Base-by-base conservation (phyloP, 2,329 filamentous ascomycete genomes). In the Stagonosporopsis chrysanthemi region DNA sequence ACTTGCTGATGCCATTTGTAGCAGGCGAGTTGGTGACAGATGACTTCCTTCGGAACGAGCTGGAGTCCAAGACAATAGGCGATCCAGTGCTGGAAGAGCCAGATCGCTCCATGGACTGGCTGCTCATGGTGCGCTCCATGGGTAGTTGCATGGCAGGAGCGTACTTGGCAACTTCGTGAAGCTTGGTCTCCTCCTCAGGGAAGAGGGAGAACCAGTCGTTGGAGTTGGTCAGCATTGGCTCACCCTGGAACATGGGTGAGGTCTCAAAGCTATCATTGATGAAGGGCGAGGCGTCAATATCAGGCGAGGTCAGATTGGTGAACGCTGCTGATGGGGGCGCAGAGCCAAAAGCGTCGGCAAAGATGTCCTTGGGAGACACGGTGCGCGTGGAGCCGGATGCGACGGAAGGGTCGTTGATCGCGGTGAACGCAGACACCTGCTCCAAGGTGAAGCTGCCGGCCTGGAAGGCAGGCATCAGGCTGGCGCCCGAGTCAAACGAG, bases 261-360 rank as follows among this genome's bases (percentile, higher is more conserved):
- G 90, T 87, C 70, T 95, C 87, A 69, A 87, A 91, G 73, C 83
- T 84, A 67, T 91, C 88, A 60, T 76, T 76, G 70, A 89, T 88
- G 56, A 87, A 89, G 11, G 91, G 91, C 49, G 91, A 96, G 68
- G 88, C 90, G 72, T 90, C 82, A n/a, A 90, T 91, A 64, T 80
- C 79, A 41, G 92, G 92, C 58, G 92, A 95, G 55, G 92, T 96
- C 77, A 97, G 73, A 62, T 92, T 88, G 33, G 92, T 96, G 72
- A 95, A 87, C 31, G 90, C 88, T 43, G 88, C 84, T 2, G 92
- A 96, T 71, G 91, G 91, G 28, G 92, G 92, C 35, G 91, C 87
- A 61, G 91, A 96, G 72, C 86, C 82, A 70, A 87, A 86, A 57
- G 84, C 82, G 69, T 90, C 86, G 65, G 87, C 85, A 67, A 93